These are phyloP conservation scores for Bruguiera hainesii DNA, from an alignment of 441 rosid species.

Conservation along the genomic window DNA sequence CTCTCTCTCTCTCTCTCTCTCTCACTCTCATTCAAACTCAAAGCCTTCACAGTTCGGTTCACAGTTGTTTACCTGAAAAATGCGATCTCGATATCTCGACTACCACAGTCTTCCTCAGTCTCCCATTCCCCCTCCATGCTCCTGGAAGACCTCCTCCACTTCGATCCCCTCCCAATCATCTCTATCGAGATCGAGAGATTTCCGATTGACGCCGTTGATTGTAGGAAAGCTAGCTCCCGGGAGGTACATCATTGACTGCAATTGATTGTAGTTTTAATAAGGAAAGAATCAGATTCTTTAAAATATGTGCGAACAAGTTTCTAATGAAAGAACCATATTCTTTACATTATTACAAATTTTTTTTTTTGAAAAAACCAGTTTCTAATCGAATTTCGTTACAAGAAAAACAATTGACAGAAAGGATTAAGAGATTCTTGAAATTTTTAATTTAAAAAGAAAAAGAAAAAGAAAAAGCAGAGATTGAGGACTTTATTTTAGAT, in stretches of 20 bases:
- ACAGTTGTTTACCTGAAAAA: slow-evolving; percentile 10
- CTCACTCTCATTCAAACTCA: no score
- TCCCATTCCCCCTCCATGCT: slow-evolving; percentile 35
- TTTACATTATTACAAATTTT: no score
- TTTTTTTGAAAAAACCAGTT: no score
- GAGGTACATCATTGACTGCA: not conserved
- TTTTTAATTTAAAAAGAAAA: no score
- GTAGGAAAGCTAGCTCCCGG: slow-evolving; percentile 10
- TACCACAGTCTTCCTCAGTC: slow-evolving; percentile 57
- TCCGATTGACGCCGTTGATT: slow-evolving; percentile 43
- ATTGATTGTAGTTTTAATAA: not conserved
- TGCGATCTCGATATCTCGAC: slow-evolving; percentile 77
- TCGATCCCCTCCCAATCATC: slow-evolving; percentile 27
- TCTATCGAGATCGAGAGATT: slow-evolving; percentile 32
- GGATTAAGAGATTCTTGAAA: slow-evolving; percentile 36
- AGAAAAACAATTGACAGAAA: slow-evolving; percentile 26
- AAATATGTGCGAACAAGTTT: no score
- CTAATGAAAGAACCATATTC: no score
- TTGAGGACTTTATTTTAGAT: slow-evolving; percentile 36
- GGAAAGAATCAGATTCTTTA: not conserved
- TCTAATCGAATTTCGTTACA: slow-evolving; percentile 16
- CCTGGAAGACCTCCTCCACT: slow-evolving; percentile 30
- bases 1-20: no score
- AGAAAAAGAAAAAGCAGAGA: no score
- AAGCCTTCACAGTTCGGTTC: no score